phyloP scores from a whole-genome alignment of 2,329 filamentous ascomycete species.

The Trichoderma polysporum region DNA sequence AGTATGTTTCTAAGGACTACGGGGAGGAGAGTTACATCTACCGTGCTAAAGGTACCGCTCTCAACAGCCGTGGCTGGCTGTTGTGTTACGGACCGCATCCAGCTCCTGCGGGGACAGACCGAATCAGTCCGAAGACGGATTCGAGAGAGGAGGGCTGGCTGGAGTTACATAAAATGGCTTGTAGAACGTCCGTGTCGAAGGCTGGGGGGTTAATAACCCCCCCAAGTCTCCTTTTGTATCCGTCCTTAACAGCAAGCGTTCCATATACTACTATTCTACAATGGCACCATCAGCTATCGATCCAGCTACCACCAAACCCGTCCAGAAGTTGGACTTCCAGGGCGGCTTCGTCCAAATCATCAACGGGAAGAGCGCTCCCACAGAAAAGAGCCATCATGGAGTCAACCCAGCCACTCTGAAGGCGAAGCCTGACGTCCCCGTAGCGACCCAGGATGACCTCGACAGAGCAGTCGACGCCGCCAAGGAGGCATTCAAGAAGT shows the following conservation, averaged over 20 bases:
- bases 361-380: slow-evolving; percentile 27
- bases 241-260: not conserved
- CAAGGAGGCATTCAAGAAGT: slow-evolving; percentile 30
- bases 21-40: not conserved
- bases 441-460: slow-evolving; percentile 31
- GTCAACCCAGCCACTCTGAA: slow-evolving; percentile 35
- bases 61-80: not conserved
- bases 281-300: slow-evolving; percentile 7
- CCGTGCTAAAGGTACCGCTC: not conserved
- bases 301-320: not conserved
- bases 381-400: slow-evolving; percentile 23
- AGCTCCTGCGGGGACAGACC: not conserved
- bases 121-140: not conserved
- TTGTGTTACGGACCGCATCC: slow-evolving; percentile 10
- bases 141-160: not conserved
- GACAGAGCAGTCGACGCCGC: slow-evolving; percentile 32
- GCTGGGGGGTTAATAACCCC: not conserved
- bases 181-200: not conserved
- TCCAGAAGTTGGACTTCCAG: not conserved
- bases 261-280: not conserved
- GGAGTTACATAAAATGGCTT: slow-evolving; percentile 4
- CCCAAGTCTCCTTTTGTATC: not conserved
- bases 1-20: not conserved
- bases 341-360: slow-evolving; percentile 24
- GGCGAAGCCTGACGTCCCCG: slow-evolving; percentile 33